Evolutionary conservation across 2,329 filamentous ascomycete species (phyloP).

Genomic region (Xylariaceae sp.): DNA sequence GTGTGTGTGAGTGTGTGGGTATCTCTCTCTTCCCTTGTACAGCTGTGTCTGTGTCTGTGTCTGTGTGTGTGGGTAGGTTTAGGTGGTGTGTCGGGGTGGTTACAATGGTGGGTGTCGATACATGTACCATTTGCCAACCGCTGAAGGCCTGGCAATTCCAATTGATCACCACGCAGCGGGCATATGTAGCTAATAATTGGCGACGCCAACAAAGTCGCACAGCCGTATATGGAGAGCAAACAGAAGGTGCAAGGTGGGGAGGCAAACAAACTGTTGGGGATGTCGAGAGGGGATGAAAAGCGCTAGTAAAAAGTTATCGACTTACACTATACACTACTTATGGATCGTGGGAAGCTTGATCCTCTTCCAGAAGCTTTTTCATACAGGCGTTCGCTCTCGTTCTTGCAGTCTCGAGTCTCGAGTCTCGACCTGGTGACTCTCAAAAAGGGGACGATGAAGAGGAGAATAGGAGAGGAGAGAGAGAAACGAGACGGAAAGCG

Average conservation of each 20-base stretch:
- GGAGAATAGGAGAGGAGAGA: too few relatives aligned
- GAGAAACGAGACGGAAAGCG: background rate
- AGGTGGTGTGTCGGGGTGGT: background rate
- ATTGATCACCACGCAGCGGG: slow-evolving; percentile 1
- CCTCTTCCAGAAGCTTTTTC: background rate
- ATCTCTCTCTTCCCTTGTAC: too few relatives aligned
- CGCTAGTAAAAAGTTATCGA: background rate
- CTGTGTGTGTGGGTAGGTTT: background rate
- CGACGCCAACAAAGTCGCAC: slow-evolving; percentile 1
- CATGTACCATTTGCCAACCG: background rate
- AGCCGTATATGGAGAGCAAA: slow-evolving; percentile 1
- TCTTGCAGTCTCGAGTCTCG: background rate
- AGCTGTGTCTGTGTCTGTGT: too few relatives aligned
- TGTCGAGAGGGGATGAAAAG: background rate
- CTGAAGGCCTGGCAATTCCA: background rate
- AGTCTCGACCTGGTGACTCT: background rate
- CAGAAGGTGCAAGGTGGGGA: background rate
- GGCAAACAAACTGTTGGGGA: background rate
- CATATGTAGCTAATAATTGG: background rate
- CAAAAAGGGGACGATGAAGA: background rate
- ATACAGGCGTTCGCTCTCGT: background rate
- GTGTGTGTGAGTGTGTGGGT: too few relatives aligned
- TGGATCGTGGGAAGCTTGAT: background rate
- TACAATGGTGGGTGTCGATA: background rate
- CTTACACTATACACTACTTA: slow-evolving; percentile 6